Evolutionary conservation across 106 monocot species (phyloP), one percentile per base, ranked within the genome.

Genomic region (Ottelia alismoides): DNA sequence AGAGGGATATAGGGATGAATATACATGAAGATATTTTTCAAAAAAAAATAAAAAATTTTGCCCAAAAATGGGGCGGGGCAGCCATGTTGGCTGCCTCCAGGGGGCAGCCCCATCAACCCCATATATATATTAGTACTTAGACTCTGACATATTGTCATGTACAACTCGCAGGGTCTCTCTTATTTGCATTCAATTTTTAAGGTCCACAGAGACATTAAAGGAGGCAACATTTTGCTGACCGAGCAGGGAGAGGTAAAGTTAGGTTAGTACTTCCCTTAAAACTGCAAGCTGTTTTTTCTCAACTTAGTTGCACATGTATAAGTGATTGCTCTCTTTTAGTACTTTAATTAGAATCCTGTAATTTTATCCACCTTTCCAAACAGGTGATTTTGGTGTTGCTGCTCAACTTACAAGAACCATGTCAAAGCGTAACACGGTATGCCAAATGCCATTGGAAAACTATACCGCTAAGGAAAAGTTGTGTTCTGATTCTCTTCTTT

Each of bases 331-430:
- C 40, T 43, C 6, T 43, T 6, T 43, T 43, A 43, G n/a, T 43
- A 43, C 16, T 6, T 7, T 43, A 7, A 7, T 43, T 43, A 7
- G 40, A 43, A 43, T 43, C 10, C 40, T 43, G 40, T 43, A 16
- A 6, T 43, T 43, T 43, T 16, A 7, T 43, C 6, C 16, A 31
- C 51, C 65, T 5, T 20, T 73, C 71, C 58, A 28, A 49, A 60
- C 62, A 98, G 96, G 96, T 75, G 96, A 98, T 75, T 98, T 98
- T 80, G 96, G 96, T 68, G 90, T 98, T 60, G 96, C 96, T 77
- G 96, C 96, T 27, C 89, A 98, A 61, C 85, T 98, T 56, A 98
- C 96, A 1, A 79, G 96, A 71, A 98, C 96, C 14, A 98, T 98
- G 96, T 98, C 96, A 62, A 98, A 98, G 61, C 96, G 96, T 44